phyloP scores from a whole-genome alignment of 805 yeast genomes.

The Hanseniaspora hatyaiensis region DNA sequence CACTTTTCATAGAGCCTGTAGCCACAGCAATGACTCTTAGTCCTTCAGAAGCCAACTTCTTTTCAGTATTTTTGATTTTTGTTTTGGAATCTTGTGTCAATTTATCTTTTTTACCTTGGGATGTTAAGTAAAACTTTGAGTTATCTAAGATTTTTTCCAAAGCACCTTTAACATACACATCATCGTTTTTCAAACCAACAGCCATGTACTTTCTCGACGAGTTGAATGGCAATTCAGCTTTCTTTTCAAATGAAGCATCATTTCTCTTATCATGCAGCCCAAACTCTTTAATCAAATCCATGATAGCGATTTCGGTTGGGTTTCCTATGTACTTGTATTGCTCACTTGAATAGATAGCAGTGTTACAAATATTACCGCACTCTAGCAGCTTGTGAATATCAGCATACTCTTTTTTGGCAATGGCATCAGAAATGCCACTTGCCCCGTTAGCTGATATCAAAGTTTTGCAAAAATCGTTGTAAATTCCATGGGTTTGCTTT shows the following conservation, averaged over 20 bases:
- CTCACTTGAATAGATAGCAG: slow-evolving; percentile 57
- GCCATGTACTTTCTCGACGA: slow-evolving; percentile 86
- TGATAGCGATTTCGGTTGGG: slow-evolving; percentile 86
- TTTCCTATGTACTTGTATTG: slow-evolving; percentile 70
- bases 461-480: slow-evolving; percentile 34
- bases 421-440: too few species aligned
- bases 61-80: slow-evolving; percentile 47
- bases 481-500: slow-evolving; percentile 31
- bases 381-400: slow-evolving; percentile 49
- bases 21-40: slow-evolving; percentile 79
- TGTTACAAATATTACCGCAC: slow-evolving; percentile 64
- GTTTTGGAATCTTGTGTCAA: slow-evolving; percentile 41
- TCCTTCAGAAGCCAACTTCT: slow-evolving; percentile 65
- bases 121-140: slow-evolving; percentile 49
- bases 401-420: slow-evolving; percentile 26
- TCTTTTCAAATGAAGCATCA: slow-evolving; percentile 38
- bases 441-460: slow-evolving; percentile 25
- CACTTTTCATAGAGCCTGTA: slow-evolving; percentile 29
- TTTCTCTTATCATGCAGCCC: slow-evolving; percentile 61
- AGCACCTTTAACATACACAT: slow-evolving; percentile 83
- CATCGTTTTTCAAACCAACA: slow-evolving; percentile 47
- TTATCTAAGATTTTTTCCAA: slow-evolving; percentile 56
- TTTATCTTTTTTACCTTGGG: slow-evolving; percentile 48
- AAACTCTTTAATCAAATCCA: slow-evolving; percentile 61
- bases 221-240: slow-evolving; percentile 71